phyloP scores from a whole-genome alignment of 1,284 basidiomycete species.

The Pyrrhoderma lamaoense region DNA sequence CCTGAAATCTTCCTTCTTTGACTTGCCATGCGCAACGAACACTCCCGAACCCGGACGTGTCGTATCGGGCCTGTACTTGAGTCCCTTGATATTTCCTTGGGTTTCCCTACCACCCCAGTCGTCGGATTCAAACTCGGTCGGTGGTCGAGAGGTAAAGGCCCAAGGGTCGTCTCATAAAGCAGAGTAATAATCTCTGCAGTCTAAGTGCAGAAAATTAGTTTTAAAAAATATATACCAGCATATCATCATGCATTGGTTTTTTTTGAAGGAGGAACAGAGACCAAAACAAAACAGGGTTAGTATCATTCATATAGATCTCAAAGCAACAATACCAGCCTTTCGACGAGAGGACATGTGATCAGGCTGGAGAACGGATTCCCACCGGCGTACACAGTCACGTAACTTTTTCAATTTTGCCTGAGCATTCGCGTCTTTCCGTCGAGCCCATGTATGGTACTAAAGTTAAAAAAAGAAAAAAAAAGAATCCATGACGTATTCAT shows the following conservation, averaged over 20 bases:
- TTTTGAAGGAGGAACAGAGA: not conserved
- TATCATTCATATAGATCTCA: not conserved
- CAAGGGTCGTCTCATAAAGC: slow-evolving; percentile 85
- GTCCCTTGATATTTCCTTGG: slow-evolving; percentile 38
- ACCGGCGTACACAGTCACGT: slow-evolving; percentile 74
- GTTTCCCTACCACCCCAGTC: slow-evolving; percentile 55
- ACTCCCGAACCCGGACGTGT: slow-evolving; percentile 79
- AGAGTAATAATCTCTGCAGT: slow-evolving; percentile 89
- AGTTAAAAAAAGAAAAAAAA: no score
- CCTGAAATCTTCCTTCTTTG: slow-evolving; percentile 40
- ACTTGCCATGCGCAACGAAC: slow-evolving; percentile 62
- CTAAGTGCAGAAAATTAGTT: slow-evolving; percentile 43
- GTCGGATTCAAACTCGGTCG: slow-evolving; percentile 65
- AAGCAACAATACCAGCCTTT: slow-evolving; percentile 50
- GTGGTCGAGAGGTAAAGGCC: slow-evolving; percentile 40
- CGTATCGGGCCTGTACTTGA: slow-evolving; percentile 69
- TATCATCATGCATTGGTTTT: no score
- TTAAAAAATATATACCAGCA: no score
- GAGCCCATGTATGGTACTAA: slow-evolving; percentile 91
- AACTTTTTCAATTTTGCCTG: slow-evolving; percentile 70
- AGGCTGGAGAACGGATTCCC: slow-evolving; percentile 72
- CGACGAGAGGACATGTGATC: slow-evolving; percentile 90
- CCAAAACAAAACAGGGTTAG: no score
- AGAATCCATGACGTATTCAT: no score
- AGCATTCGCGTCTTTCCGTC: slow-evolving; percentile 70